Percentiles rank a stretch among this genome's conserved stretches.
Conservation (phyloP, 75 land plant species). For the Larix kaempferi region DNA sequence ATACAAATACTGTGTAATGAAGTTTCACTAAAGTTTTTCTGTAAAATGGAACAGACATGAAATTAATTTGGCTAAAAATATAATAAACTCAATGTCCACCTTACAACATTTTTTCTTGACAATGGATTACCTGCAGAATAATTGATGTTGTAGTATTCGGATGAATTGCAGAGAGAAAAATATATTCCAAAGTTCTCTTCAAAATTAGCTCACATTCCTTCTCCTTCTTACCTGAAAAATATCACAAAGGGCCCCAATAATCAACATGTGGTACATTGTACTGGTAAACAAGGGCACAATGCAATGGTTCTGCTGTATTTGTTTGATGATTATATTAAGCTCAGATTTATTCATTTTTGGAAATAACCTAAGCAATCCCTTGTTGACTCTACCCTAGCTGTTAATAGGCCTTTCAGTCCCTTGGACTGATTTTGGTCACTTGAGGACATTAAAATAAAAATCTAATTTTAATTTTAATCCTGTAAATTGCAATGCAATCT, state of each 20-base stretch:
- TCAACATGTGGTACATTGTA: background rate
- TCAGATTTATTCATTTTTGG: too few species aligned
- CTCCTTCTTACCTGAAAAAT: slow-evolving; percentile 58
- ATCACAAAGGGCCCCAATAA: background rate
- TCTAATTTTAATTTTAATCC: too few species aligned
- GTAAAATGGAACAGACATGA: background rate
- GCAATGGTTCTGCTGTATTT: too few species aligned
- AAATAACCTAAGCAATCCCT: too few species aligned
- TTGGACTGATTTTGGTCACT: too few species aligned
- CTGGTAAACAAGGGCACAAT: background rate
- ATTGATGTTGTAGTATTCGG: slow-evolving; percentile 91
- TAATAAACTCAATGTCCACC: background rate
- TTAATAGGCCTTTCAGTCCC: too few species aligned
- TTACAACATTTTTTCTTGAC: background rate
- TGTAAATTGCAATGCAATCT: too few species aligned
- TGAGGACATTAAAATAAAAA: too few species aligned
- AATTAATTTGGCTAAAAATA: background rate
- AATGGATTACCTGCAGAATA: slow-evolving; percentile 60
- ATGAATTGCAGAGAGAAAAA: slow-evolving; percentile 63
- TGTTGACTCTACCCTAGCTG: too few species aligned
- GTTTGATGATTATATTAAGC: too few species aligned
- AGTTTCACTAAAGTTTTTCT: background rate
- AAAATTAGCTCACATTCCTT: slow-evolving; percentile 81
- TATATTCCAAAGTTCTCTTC: slow-evolving; percentile 71
- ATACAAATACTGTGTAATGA: background rate